Base-by-base conservation (phyloP, 176 grass and related monocot genomes). In the Aechmea fasciata region DNA sequence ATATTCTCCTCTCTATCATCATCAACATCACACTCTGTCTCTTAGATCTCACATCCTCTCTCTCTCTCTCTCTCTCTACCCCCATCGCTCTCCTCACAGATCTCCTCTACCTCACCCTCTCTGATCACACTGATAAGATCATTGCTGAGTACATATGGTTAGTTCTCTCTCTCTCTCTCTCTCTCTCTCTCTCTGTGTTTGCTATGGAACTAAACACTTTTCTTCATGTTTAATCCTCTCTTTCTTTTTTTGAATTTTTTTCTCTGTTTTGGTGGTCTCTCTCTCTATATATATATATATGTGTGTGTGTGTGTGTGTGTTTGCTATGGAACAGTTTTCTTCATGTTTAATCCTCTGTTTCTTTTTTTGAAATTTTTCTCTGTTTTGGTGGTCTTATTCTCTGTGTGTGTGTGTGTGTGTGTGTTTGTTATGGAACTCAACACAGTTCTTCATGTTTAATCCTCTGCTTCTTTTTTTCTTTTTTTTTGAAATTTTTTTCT, bases 61-160 rank as follows among this genome's bases (percentile, higher is more conserved):
- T 63, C 47, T 52, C 63, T 65, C 66, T 65, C 0, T 49, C 51
- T 63, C 47, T 52, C 63, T 59, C 54, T 7, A 9, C 18, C 29
- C 15, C 70, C 71, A 88, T 88, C 85, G 51, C 85, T 48, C 70
- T 28, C 8, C 73, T 92, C 52, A 23, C 52, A 0, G 71, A 86
- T 2, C 82, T 92, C 48, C 8, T 92, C 63, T 83, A 79, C 85
- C 74, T 92, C 14, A 79, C 86, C 62, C 85, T 92, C 5, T 73
- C 85, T 0, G 80, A 68, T 67, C 29, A 66, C 77, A 92, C 83
- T 68, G 68, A 70, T 10, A 88, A 88, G 75, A 81, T 92, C 73
- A 88, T 92, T 75, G 90, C 83, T 66, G 90, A 88, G 83, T 92
- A 92, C 73, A 71, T 92, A 50, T 92, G 90, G 90, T 92, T 50